phyloP scores from a whole-genome alignment of 192 early-diverging fungal genomes.

The Linnemannia zychae region DNA sequence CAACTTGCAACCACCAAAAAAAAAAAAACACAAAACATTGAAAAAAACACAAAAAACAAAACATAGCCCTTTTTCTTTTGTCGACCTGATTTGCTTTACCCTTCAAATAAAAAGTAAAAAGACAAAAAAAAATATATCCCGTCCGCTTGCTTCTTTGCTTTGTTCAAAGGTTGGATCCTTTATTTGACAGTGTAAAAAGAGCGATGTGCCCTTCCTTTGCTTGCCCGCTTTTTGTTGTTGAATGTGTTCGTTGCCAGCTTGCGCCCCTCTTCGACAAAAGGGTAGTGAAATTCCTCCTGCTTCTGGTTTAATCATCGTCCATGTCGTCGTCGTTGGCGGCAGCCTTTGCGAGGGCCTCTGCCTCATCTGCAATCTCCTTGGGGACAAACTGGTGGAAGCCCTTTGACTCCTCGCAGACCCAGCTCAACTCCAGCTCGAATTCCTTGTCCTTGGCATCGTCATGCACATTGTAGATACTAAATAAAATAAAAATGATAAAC shows the following conservation, averaged over 20 bases:
- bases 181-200: too few species aligned
- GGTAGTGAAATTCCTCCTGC: neutral
- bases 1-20: neutral
- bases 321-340: neutral
- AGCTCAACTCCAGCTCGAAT: slow-evolving; percentile 98
- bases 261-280: neutral
- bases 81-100: neutral
- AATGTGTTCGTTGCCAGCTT: too few species aligned
- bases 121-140: neutral
- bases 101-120: neutral
- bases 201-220: too few species aligned
- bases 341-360: slow-evolving; percentile 83
- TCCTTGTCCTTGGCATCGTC: slow-evolving; percentile 99
- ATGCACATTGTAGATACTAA: slow-evolving; percentile 92
- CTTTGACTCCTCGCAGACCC: slow-evolving; percentile 90
- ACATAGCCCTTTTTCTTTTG: neutral
- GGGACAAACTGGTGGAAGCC: slow-evolving; percentile 89
- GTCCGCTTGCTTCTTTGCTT: too few species aligned
- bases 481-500: slow-evolving; percentile 27
- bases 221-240: too few species aligned
- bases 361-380: slow-evolving; percentile 87
- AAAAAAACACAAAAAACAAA: slow-evolving; percentile 9
- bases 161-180: too few species aligned
- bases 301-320: neutral
- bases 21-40: neutral